These are phyloP conservation scores for Diaporthe humulicola DNA, from an alignment of 2,329 filamentous ascomycete genomes.

Conservation along the genomic window DNA sequence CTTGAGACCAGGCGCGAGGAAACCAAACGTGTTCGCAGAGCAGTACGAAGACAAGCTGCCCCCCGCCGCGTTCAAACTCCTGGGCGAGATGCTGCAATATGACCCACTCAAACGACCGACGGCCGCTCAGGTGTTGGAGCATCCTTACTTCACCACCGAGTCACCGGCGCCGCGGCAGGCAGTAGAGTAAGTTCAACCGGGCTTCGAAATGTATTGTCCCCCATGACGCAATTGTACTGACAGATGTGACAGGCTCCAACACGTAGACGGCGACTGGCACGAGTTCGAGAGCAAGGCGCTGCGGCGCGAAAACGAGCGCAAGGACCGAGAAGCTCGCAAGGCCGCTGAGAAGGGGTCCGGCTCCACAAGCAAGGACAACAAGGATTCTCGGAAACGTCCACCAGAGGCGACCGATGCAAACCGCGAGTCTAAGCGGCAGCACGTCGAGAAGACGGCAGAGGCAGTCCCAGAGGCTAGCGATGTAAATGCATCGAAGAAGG, in stretches of 20 bases:
- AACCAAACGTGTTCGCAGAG: constrained; percentile 82
- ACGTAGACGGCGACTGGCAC: constrained; percentile 95
- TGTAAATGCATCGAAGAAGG: not conserved
- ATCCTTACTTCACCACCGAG: constrained; percentile 90
- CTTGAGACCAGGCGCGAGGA: constrained; percentile 81
- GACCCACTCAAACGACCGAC: constrained; percentile 87
- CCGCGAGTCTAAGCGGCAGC: constrained; percentile 42
- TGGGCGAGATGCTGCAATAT: constrained; percentile 88
- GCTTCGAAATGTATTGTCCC: constrained; percentile 7
- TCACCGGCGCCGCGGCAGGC: constrained; percentile 83
- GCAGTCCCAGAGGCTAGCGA: not conserved
- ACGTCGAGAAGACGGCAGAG: constrained; percentile 34
- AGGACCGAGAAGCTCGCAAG: constrained; percentile 65
- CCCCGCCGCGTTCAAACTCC: constrained; percentile 84
- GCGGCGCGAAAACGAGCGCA: constrained; percentile 86
- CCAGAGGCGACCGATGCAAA: constrained; percentile 43
- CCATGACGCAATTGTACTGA: constrained; percentile 47
- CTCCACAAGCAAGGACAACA: constrained; percentile 38
- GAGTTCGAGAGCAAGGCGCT: constrained; percentile 98
- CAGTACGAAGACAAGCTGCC: constrained; percentile 85
- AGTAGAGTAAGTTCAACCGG: constrained; percentile 74
- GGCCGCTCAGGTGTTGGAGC: constrained; percentile 85
- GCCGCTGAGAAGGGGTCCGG: constrained; percentile 55
- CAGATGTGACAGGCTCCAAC: constrained; percentile 70
- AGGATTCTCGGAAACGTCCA: constrained; percentile 56